Evolutionary conservation across 2,329 filamentous ascomycete genomes (phyloP).

Genomic region (Aureobasidium pullulans): DNA sequence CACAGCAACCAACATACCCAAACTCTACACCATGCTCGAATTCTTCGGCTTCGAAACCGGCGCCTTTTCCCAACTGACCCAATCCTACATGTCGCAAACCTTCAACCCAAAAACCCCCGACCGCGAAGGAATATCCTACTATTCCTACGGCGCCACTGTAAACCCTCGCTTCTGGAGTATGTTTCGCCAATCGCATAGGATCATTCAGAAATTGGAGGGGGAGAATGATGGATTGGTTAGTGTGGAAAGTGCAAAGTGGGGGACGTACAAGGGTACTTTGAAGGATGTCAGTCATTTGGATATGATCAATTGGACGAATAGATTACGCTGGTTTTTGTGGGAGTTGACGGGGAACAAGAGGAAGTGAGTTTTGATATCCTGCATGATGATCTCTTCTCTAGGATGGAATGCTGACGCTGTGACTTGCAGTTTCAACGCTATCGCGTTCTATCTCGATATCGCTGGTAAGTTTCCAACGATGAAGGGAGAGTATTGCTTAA

Average conservation of each 20-base stretch:
- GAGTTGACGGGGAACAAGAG: slow-evolving; percentile 48
- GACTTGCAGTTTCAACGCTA: slow-evolving; percentile 51
- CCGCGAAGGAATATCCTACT: slow-evolving; percentile 49
- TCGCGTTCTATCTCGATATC: slow-evolving; percentile 58
- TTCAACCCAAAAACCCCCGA: slow-evolving; percentile 56
- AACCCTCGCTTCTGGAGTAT: slow-evolving; percentile 49
- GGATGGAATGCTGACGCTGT: slow-evolving; percentile 14
- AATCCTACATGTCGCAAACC: slow-evolving; percentile 48
- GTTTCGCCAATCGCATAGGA: slow-evolving; percentile 49
- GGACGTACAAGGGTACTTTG: slow-evolving; percentile 55
- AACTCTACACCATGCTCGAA: slow-evolving; percentile 49
- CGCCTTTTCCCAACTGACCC: slow-evolving; percentile 55
- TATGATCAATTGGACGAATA: slow-evolving; percentile 60
- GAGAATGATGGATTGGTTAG: slow-evolving; percentile 60
- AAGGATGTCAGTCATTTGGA: slow-evolving; percentile 58
- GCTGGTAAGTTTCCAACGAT: slow-evolving; percentile 41
- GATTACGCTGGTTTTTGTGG: slow-evolving; percentile 52
- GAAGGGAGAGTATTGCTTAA: neutral
- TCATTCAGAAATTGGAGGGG: slow-evolving; percentile 49
- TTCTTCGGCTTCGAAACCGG: slow-evolving; percentile 50
- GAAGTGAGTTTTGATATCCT: slow-evolving; percentile 34
- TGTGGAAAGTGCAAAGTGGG: slow-evolving; percentile 54
- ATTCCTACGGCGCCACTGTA: slow-evolving; percentile 55
- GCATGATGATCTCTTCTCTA: no score
- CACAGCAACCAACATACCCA: slow-evolving; percentile 40